Base-by-base conservation (phyloP, 1,284 basidiomycete genomes). In the Puccinia triticina region DNA sequence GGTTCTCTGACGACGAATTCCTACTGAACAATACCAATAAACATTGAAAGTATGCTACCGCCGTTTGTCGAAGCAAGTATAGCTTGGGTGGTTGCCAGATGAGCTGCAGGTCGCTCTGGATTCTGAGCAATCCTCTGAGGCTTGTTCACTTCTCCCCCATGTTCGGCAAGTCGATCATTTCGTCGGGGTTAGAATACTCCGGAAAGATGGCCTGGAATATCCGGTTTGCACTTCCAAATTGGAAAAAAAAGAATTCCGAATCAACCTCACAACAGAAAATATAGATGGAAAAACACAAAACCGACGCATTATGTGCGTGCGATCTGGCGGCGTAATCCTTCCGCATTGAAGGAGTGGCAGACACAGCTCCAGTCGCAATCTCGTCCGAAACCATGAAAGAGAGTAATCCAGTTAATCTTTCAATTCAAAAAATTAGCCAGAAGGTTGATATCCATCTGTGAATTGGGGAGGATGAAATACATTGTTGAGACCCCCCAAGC, bases 1-100 rank as follows among this genome's bases (percentile, higher is more conserved):
- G 84, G 23, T 89, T 86, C 82, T 85, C 85, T 0, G 48, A 83
- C 1, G 88, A 89, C 82, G 83, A 86, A 0, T 89, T 89, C 86
- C 87, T 89, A 48, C 32, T 66, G 64, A 37, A 34, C 12, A 61
- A 61, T n/a, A n/a, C n/a, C n/a, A n/a, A n/a, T n/a, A n/a, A n/a
- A n/a, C n/a, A n/a, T n/a, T n/a, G n/a, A n/a, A n/a, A n/a, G n/a
- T n/a, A n/a, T n/a, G n/a, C n/a, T n/a, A n/a, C n/a, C n/a, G n/a
- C n/a, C n/a, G n/a, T 43, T 43, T 43, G 10, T n/a, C 29, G 57
- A 26, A 26, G 57, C 5, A n/a, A n/a, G 57, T 59, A 59, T n/a
- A 59, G 26, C 57, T 59, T 16, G 7, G 50, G 16, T 16, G n/a
- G n/a, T 26, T 1, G 57, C 57, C 7, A 34, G 32, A 61, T 61